phyloP scores from a whole-genome alignment of 2,329 filamentous ascomycete genomes.

The Fusarium subtropicale region DNA sequence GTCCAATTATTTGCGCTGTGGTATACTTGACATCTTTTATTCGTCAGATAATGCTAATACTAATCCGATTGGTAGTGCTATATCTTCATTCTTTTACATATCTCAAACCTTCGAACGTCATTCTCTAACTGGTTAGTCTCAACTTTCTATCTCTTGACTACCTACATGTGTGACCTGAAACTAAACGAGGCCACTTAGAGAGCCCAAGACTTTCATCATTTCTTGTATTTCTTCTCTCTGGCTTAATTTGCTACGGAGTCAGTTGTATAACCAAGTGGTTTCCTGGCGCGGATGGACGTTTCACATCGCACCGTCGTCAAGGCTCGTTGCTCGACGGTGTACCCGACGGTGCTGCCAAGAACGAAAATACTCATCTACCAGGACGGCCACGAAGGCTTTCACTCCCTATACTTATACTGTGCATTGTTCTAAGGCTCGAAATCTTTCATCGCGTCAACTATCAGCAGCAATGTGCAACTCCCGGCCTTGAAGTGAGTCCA shows the following conservation, averaged over 20 bases:
- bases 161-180: neutral
- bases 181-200: constrained; percentile 51
- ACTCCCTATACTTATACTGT: constrained; percentile 57
- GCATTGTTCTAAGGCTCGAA: constrained; percentile 61
- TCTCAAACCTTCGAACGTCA: constrained; percentile 60
- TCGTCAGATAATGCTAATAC: neutral
- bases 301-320: constrained; percentile 50
- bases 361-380: constrained; percentile 53
- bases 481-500: constrained; percentile 60
- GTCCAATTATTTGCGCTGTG: constrained; percentile 44
- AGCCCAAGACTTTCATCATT: constrained; percentile 62
- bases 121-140: constrained; percentile 59
- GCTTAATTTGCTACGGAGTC: constrained; percentile 54
- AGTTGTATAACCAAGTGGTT: constrained; percentile 60
- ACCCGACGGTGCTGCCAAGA: constrained; percentile 49
- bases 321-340: constrained; percentile 40
- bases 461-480: constrained; percentile 62
- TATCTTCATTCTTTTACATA: constrained; percentile 62
- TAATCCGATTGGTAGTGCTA: constrained; percentile 52
- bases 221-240: constrained; percentile 60
- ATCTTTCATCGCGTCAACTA: constrained; percentile 59
- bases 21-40: constrained; percentile 17
- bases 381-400: constrained; percentile 61
- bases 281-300: constrained; percentile 60
- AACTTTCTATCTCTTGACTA: neutral